phyloP scores from a whole-genome alignment of 1,139 yeast species.

The Blastobotrys ciferrii region DNA sequence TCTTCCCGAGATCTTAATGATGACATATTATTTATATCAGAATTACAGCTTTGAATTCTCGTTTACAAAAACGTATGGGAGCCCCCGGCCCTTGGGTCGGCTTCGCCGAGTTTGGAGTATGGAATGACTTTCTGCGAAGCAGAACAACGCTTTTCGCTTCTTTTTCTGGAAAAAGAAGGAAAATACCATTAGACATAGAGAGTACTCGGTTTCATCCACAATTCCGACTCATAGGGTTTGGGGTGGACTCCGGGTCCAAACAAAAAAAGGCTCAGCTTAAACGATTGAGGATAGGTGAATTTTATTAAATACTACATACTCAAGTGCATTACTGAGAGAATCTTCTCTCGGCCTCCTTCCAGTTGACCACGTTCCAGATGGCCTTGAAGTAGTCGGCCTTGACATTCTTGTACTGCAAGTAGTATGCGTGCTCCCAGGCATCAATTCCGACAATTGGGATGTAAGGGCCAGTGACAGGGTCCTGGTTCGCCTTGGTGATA shows the following conservation, averaged over 20 bases:
- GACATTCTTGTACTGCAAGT: slow-evolving; percentile 91
- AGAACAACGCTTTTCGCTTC: too few species aligned
- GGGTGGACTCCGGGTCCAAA: too few species aligned
- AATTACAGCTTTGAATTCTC: too few species aligned
- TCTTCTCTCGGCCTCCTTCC: slow-evolving; percentile 88
- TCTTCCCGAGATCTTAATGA: too few species aligned
- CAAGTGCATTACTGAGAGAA: slow-evolving; percentile 30
- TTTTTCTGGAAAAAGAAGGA: too few species aligned
- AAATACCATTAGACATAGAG: background rate
- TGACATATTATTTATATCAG: too few species aligned
- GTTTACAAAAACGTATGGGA: too few species aligned
- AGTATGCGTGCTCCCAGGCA: slow-evolving; percentile 99
- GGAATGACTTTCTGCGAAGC: too few species aligned
- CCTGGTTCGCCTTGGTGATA: slow-evolving; percentile 87
- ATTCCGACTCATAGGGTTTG: background rate
- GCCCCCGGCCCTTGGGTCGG: too few species aligned
- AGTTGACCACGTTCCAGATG: slow-evolving; percentile 94
- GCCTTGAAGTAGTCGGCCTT: slow-evolving; percentile 95
- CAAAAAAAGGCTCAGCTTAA: slow-evolving; percentile 22
- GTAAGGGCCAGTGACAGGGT: slow-evolving; percentile 72
- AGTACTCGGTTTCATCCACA: background rate
- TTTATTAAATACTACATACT: slow-evolving; percentile 7
- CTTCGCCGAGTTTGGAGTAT: too few species aligned
- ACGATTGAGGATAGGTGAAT: slow-evolving; percentile 25
- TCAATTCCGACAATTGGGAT: slow-evolving; percentile 89